Evolutionary conservation across 257 asterid species (phyloP).

Genomic region (Solanum chiquidenum): DNA sequence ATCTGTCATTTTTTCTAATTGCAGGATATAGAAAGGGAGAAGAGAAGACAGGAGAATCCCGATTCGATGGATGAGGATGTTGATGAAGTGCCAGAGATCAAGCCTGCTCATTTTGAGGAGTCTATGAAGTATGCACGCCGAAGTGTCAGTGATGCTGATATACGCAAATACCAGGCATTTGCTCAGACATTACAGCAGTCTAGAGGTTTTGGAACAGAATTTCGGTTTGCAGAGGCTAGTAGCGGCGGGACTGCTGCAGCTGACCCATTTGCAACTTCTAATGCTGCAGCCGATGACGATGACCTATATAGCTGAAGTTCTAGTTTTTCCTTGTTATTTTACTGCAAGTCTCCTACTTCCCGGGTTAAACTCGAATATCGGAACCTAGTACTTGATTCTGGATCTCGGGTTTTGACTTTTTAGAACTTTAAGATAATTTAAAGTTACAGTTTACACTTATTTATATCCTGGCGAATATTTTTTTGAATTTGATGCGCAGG

Average conservation of each 20-base stretch:
- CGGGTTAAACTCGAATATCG: not conserved
- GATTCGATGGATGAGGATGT: conserved; percentile 49
- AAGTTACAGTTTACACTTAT: not conserved
- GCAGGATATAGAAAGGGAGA: conserved; percentile 53
- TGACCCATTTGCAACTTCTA: conserved; percentile 38
- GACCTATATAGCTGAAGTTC: conserved; percentile 32
- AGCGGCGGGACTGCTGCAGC: conserved; percentile 13
- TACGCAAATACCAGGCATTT: conserved; percentile 60
- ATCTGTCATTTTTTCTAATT: not conserved
- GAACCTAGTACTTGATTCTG: not conserved
- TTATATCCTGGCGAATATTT: not conserved
- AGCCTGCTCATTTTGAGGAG: conserved; percentile 57
- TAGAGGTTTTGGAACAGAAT: conserved; percentile 55
- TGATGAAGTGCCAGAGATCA: conserved; percentile 45
- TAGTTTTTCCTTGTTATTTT: not conserved
- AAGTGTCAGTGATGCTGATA: conserved; percentile 64
- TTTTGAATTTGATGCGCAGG: not conserved
- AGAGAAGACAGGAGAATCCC: conserved; percentile 25
- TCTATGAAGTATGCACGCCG: conserved; percentile 60
- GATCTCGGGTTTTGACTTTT: not conserved
- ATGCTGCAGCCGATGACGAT: conserved; percentile 47
- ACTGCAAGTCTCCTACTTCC: not conserved
- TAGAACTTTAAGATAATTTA: not conserved
- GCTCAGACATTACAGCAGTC: conserved; percentile 63
- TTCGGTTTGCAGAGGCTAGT: conserved; percentile 41